These are phyloP conservation scores for Sanghuangporus sanghuang DNA, from an alignment of 1,284 basidiomycete species.

Conservation along the genomic window DNA sequence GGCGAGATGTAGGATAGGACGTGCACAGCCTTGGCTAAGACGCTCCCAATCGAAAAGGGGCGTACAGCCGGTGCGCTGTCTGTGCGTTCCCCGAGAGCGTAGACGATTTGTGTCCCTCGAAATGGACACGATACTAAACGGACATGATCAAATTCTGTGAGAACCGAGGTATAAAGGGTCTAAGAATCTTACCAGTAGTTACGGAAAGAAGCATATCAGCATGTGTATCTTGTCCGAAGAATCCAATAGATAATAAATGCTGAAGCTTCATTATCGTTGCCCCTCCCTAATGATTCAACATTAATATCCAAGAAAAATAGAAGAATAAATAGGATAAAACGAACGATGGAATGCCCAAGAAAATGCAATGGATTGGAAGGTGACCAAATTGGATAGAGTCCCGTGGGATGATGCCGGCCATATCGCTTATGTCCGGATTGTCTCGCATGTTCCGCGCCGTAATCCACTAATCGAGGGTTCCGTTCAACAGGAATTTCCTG, in stretches of 20 bases:
- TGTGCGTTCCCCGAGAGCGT: conserved; percentile 39
- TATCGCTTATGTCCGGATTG: conserved; percentile 36
- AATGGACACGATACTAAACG: conserved; percentile 42
- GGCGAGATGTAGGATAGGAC: conserved; percentile 40
- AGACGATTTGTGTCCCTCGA: conserved; percentile 44
- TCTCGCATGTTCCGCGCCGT: conserved; percentile 34
- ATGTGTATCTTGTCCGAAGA: conserved; percentile 33
- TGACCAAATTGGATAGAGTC: conserved; percentile 49
- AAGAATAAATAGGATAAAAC: conserved; percentile 13
- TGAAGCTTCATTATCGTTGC: conserved; percentile 46
- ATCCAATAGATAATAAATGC: conserved; percentile 33
- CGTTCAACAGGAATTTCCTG: neutral
- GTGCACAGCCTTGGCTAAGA: conserved; percentile 37
- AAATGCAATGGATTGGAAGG: conserved; percentile 42
- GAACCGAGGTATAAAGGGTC: neutral
- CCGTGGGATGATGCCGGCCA: conserved; percentile 35
- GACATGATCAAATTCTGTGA: neutral
- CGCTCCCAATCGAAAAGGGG: conserved; percentile 35
- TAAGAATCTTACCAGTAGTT: conserved; percentile 32
- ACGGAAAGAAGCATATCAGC: conserved; percentile 45
- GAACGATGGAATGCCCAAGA: conserved; percentile 48
- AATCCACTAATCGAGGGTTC: conserved; percentile 30
- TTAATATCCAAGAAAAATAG: neutral
- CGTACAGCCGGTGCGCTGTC: conserved; percentile 38
- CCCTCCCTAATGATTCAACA: conserved; percentile 35